Percentiles rank a stretch among this genome's conserved stretches.
Evolutionary conservation across 2,329 filamentous ascomycete species (phyloP).

Genomic region (Cladophialophora yegresii): DNA sequence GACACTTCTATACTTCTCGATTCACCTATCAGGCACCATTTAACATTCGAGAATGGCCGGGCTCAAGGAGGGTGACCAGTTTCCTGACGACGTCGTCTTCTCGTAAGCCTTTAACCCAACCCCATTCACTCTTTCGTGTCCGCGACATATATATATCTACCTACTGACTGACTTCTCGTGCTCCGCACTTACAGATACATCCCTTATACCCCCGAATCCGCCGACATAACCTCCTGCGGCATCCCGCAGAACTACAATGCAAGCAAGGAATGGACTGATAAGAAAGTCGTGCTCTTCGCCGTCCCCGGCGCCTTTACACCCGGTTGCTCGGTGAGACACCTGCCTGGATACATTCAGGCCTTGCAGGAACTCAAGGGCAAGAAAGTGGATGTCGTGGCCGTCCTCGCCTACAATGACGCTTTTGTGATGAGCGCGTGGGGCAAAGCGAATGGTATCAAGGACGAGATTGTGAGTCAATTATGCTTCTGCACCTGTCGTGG

Average conservation of each 20-base stretch:
- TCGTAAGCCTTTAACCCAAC: constrained; percentile 51
- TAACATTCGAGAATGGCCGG: constrained; percentile 54
- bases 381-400: constrained; percentile 78
- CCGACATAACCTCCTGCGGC: constrained; percentile 73
- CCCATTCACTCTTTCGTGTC: constrained; percentile 4
- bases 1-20: not conserved
- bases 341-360: constrained; percentile 77
- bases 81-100: constrained; percentile 80
- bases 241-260: constrained; percentile 77
- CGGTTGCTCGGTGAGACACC: constrained; percentile 77
- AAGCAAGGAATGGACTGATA: constrained; percentile 70
- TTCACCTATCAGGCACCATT: not conserved
- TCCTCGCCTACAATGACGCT: constrained; percentile 81
- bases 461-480: constrained; percentile 61
- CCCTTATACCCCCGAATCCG: constrained; percentile 69
- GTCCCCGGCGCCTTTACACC: constrained; percentile 82
- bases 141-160: not conserved
- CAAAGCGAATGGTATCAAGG: constrained; percentile 79
- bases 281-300: constrained; percentile 70
- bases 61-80: constrained; percentile 77
- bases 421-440: constrained; percentile 88
- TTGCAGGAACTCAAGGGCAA: constrained; percentile 70
- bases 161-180: constrained; percentile 23
- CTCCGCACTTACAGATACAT: constrained; percentile 62
- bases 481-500: not conserved